Evolutionary conservation across 1,284 basidiomycete species (phyloP), one percentile per base, ranked within the genome.

Genomic region (Melampsora abietis-canadensis): DNA sequence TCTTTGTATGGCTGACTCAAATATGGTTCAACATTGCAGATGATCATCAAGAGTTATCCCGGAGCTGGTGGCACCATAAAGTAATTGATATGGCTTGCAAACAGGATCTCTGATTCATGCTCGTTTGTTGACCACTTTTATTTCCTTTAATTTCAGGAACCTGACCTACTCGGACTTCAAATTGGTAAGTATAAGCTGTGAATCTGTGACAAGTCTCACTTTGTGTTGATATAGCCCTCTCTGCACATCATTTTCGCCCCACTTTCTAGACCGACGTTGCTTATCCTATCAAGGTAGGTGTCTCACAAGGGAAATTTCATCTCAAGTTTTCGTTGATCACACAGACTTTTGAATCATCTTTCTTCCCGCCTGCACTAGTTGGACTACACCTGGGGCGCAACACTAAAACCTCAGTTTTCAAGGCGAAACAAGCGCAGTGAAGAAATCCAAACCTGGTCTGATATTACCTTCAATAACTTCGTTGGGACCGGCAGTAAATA

Each of bases 251-350:
- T 8, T 40, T 6, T 10, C 6, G 6, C 37, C 10, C 10, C 37
- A 40, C 4, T 40, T 6, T 72, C 21, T 47, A 72, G 68, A 34
- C 44, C 12, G 31, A 64, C 21, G 68, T 72, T 2, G 68, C 68
- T 17, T 72, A 72, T 48, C 60, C 68, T 24, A 72, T 72, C 31
- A 72, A 72, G 46, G 68, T 64, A 7, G 37, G 54, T 59, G 7
- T 27, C 17, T 34, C n/a, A n/a, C n/a, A n/a, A n/a, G n/a, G n/a
- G 14, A 14, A 21, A 19, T 34, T 5, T 2, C 27, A 67, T n/a
- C 14, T 67, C 27, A 30, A 44, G 46, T 8, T 8, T 34, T 8
- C 34, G 3, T 34, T 8, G 3, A 8, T 34, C 4, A 34, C 8
- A 8, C 31, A n/a, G 46, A 3, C 37, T 48, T 30, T 24, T n/a